Percentiles rank a stretch among this genome's conserved stretches.
Conservation (phyloP, 345 rosid species). For the Euclidium syriacum region DNA sequence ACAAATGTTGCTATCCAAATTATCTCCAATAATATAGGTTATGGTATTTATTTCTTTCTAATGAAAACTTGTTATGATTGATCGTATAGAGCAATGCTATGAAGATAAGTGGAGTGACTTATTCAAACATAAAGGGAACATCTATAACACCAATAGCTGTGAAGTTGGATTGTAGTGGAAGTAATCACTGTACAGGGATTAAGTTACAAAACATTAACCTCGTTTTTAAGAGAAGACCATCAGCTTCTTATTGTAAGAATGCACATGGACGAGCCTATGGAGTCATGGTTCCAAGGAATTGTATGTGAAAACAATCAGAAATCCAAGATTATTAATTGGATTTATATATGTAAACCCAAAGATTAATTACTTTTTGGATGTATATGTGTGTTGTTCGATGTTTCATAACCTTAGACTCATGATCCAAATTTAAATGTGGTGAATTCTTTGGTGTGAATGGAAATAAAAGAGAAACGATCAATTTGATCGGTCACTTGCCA, state of each 20-base stretch:
- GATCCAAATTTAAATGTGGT: constrained; percentile 15
- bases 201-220: constrained; percentile 47
- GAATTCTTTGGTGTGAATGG: constrained; percentile 1
- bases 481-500: neutral
- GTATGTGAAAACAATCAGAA: constrained; percentile 30
- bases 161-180: constrained; percentile 53
- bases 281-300: constrained; percentile 35
- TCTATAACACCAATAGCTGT: constrained; percentile 52
- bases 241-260: constrained; percentile 48
- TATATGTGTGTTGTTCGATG: constrained; percentile 13
- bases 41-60: neutral
- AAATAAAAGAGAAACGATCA: neutral
- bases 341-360: neutral
- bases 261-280: constrained; percentile 48
- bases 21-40: too few species aligned
- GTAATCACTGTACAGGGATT: constrained; percentile 48
- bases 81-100: constrained; percentile 51
- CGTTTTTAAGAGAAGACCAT: constrained; percentile 32
- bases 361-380: constrained; percentile 10
- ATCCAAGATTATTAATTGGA: neutral
- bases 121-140: constrained; percentile 59
- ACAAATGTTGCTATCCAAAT: too few species aligned
- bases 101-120: constrained; percentile 59
- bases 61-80: neutral
- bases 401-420: neutral